These are phyloP conservation scores for Lentinula detonsa DNA, from an alignment of 768 basidiomycete genomes.

Conservation along the genomic window DNA sequence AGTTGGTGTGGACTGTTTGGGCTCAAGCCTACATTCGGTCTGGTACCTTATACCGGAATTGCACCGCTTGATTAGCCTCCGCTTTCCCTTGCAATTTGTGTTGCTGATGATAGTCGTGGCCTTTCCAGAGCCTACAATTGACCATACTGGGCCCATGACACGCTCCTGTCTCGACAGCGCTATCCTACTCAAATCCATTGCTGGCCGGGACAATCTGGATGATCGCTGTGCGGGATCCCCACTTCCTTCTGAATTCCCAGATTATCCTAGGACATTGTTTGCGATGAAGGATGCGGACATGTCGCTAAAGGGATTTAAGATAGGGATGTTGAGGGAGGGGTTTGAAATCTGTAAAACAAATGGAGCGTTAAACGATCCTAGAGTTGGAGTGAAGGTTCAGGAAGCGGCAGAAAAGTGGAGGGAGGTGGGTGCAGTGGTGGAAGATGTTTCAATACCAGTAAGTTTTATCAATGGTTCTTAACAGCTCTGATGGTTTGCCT, in stretches of 20 bases:
- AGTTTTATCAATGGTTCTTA: neutral
- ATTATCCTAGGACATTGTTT: neutral
- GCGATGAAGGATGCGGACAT: neutral
- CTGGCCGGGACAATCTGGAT: neutral
- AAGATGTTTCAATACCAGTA: conserved; percentile 4
- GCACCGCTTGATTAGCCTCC: neutral
- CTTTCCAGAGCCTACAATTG: neutral
- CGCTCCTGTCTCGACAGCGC: neutral
- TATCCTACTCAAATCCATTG: neutral
- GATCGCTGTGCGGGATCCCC: neutral
- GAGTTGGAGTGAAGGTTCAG: neutral
- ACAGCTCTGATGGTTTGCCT: neutral
- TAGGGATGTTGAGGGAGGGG: conserved; percentile 2
- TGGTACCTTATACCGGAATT: conserved; percentile 7
- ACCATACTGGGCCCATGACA: conserved; percentile 8
- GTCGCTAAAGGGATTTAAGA: neutral
- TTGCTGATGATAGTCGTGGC: neutral
- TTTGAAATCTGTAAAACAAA: neutral
- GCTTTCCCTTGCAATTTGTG: too few relatives aligned
- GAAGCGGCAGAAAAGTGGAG: neutral
- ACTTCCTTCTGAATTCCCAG: neutral
- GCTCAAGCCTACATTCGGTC: conserved; percentile 1
- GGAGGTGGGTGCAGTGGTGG: neutral
- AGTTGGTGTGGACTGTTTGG: conserved; percentile 2
- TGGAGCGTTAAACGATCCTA: neutral